Conservation (phyloP, 768 basidiomycete species). For the Obba rivulosa region DNA sequence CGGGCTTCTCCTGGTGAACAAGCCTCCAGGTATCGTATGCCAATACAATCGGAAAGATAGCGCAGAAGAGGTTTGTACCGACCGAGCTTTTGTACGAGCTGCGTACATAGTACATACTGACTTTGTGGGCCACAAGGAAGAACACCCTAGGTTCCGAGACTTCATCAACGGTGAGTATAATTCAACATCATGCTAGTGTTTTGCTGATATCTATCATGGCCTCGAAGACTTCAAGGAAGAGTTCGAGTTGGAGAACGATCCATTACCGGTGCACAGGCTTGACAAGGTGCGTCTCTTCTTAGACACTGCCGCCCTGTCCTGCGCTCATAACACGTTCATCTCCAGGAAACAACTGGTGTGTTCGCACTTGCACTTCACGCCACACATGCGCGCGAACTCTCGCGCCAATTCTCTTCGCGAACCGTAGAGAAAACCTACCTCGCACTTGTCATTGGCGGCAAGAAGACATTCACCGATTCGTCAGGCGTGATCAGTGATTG, state of each 20-base stretch:
- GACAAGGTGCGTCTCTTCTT: constrained; percentile 45
- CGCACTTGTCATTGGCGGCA: constrained; percentile 54
- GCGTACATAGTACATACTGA: neutral
- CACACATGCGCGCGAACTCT: constrained; percentile 40
- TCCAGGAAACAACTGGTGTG: constrained; percentile 57
- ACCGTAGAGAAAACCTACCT: constrained; percentile 55
- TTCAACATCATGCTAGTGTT: constrained; percentile 2
- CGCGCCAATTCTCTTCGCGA: constrained; percentile 47
- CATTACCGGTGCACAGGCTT: constrained; percentile 55
- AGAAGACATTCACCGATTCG: constrained; percentile 33
- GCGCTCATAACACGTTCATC: neutral
- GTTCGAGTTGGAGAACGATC: constrained; percentile 31
- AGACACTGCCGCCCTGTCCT: neutral
- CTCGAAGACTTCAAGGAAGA: constrained; percentile 15
- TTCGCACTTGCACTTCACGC: constrained; percentile 49
- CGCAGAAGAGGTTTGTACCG: neutral
- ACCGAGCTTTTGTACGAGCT: too few relatives aligned
- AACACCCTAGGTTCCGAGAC: neutral
- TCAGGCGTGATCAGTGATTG: constrained; percentile 36
- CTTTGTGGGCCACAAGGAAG: neutral
- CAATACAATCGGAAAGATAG: constrained; percentile 32
- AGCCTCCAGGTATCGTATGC: constrained; percentile 53
- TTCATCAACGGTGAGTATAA: neutral
- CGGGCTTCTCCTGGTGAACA: constrained; percentile 50
- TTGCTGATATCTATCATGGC: neutral